phyloP scores from a whole-genome alignment of 2,329 filamentous ascomycete species.

The Elsinoe arachidis region DNA sequence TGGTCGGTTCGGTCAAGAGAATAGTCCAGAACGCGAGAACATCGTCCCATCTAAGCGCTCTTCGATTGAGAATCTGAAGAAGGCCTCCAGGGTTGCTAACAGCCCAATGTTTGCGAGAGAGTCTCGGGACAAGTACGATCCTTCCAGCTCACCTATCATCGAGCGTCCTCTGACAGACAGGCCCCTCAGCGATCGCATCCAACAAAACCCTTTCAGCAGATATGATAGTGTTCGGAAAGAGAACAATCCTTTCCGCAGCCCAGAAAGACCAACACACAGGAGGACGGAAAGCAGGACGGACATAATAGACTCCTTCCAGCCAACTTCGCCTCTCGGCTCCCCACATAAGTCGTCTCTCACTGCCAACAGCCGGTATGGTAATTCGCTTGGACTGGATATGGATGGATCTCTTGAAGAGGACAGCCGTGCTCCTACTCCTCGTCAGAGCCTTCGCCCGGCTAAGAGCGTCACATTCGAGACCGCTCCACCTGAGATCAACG shows the following conservation, averaged over 20 bases:
- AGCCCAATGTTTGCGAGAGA: conserved; percentile 94
- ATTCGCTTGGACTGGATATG: conserved; percentile 58
- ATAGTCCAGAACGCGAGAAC: conserved; percentile 39
- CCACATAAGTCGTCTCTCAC: conserved; percentile 87
- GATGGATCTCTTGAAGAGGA: conserved; percentile 51
- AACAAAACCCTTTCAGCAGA: conserved; percentile 61
- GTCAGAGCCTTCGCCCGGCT: conserved; percentile 67
- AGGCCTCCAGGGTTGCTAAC: conserved; percentile 91
- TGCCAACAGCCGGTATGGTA: conserved; percentile 48
- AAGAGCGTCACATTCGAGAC: conserved; percentile 98
- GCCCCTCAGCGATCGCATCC: conserved; percentile 51
- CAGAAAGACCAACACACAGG: conserved; percentile 27
- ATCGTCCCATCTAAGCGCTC: conserved; percentile 64
- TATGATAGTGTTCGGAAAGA: conserved; percentile 40
- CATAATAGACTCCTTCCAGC: conserved; percentile 17
- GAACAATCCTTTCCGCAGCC: conserved; percentile 26
- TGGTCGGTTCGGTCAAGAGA: conserved; percentile 59
- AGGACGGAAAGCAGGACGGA: conserved; percentile 48
- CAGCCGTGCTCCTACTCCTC: conserved; percentile 53
- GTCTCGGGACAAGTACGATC: conserved; percentile 87
- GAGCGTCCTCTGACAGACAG: conserved; percentile 69
- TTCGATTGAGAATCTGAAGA: conserved; percentile 92
- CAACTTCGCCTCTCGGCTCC: conserved; percentile 58
- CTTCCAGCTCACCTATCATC: conserved; percentile 63
- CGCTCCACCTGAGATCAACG: conserved; percentile 86